Conservation (phyloP, 2,329 filamentous ascomycete genomes). For the Allantophomopsis cytisporea region DNA sequence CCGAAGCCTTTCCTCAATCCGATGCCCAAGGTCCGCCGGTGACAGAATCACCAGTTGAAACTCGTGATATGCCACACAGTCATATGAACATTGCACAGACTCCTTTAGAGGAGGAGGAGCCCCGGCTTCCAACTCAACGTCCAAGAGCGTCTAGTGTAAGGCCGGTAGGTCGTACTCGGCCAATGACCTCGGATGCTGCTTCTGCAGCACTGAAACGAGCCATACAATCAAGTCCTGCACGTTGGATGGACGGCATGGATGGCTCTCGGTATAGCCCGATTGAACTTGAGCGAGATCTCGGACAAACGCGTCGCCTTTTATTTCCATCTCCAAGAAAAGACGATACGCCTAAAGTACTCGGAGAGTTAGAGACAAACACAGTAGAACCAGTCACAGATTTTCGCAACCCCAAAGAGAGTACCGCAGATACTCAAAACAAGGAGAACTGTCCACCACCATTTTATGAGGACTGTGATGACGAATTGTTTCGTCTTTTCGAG, state of each 20-base stretch:
- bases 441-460: constrained; percentile 14
- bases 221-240: constrained; percentile 22
- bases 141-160: constrained; percentile 12
- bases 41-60: constrained; percentile 3
- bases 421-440: constrained; percentile 12
- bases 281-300: constrained; percentile 32
- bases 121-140: constrained; percentile 3
- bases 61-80: constrained; percentile 1
- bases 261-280: constrained; percentile 45
- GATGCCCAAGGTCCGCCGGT: constrained; percentile 7
- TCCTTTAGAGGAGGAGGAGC: constrained; percentile 4
- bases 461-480: constrained; percentile 8
- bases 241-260: constrained; percentile 12
- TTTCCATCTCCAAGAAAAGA: constrained; percentile 67
- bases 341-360: constrained; percentile 45
- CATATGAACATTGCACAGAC: constrained; percentile 1
- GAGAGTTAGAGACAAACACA: constrained; percentile 40
- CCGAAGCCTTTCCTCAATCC: constrained; percentile 22
- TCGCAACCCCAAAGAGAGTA: constrained; percentile 12
- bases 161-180: constrained; percentile 12
- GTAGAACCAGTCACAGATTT: constrained; percentile 28
- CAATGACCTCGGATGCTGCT: constrained; percentile 17
- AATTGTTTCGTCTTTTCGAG: constrained; percentile 17
- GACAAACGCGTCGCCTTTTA: constrained; percentile 52
- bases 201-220: constrained; percentile 16